Conservation (phyloP, 129 eudicot genomes). For the Arctium lappa region DNA sequence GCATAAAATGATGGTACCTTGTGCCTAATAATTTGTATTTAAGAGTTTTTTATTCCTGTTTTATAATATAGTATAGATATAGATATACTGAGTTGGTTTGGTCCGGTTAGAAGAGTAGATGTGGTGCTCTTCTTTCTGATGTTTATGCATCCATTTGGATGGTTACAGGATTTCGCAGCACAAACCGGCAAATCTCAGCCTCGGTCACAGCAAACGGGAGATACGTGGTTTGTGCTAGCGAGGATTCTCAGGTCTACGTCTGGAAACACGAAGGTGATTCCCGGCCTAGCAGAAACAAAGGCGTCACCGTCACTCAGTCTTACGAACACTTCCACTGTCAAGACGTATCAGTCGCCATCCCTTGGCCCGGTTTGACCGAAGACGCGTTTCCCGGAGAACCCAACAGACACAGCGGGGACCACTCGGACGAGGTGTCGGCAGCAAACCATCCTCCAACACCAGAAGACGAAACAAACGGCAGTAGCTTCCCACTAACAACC, state of each 20-base stretch:
- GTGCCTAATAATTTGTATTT: too few species aligned
- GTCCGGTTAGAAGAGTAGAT: too few species aligned
- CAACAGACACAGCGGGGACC: conserved; percentile 29
- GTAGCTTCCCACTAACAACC: conserved; percentile 37
- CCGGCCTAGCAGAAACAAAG: conserved; percentile 65
- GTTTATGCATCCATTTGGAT: neutral
- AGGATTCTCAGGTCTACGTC: conserved; percentile 85
- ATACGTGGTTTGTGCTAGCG: conserved; percentile 86
- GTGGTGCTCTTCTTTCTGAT: neutral
- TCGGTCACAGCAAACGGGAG: conserved; percentile 78
- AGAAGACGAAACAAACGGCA: conserved; percentile 36
- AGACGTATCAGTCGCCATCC: conserved; percentile 85
- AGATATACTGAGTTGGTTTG: too few species aligned
- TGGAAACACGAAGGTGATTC: conserved; percentile 94
- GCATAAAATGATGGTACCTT: too few species aligned
- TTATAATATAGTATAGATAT: too few species aligned
- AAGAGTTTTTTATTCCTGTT: too few species aligned
- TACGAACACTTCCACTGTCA: conserved; percentile 88
- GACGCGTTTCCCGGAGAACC: conserved; percentile 36
- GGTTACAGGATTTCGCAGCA: conserved; percentile 77
- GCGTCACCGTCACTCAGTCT: conserved; percentile 62
- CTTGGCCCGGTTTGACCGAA: conserved; percentile 76
- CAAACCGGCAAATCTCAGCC: conserved; percentile 93
- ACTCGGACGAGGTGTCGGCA: conserved; percentile 42
- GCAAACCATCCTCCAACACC: conserved; percentile 83